phyloP scores from a whole-genome alignment of 1,284 basidiomycete genomes.

The Marasmius oreades region DNA sequence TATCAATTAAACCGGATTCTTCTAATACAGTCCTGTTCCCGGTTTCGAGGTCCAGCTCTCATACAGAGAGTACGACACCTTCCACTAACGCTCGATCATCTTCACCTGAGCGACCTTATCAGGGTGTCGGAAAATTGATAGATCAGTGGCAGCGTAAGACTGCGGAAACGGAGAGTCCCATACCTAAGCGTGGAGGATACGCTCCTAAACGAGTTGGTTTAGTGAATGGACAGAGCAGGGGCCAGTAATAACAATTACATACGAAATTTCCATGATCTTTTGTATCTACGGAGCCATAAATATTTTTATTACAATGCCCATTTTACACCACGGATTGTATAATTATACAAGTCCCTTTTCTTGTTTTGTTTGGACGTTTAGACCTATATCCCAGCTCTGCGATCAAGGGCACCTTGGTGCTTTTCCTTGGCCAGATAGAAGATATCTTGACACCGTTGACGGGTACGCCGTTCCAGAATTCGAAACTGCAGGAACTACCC shows the following conservation, averaged over 20 bases:
- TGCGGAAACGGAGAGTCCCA: conserved; percentile 47
- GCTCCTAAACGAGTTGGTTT: conserved; percentile 41
- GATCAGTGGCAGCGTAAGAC: conserved; percentile 82
- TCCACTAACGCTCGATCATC: conserved; percentile 36
- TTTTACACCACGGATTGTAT: background rate
- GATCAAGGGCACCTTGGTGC: background rate
- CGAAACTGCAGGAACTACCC: too few relatives aligned
- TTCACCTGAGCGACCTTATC: conserved; percentile 72
- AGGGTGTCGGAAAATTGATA: conserved; percentile 77
- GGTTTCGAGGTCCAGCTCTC: conserved; percentile 22
- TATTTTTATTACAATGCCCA: background rate
- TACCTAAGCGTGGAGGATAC: conserved; percentile 33
- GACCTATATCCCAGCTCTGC: background rate
- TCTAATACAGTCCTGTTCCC: conserved; percentile 11
- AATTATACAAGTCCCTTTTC: background rate
- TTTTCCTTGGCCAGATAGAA: conserved; percentile 33
- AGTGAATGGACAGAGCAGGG: conserved; percentile 26
- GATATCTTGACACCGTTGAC: too few relatives aligned
- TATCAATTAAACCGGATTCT: conserved; percentile 12
- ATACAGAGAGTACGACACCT: conserved; percentile 27
- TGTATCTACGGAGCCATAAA: conserved; percentile 1
- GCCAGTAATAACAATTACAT: conserved; percentile 1
- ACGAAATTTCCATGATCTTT: background rate
- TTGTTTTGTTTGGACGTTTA: background rate
- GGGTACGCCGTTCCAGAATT: too few relatives aligned